Conservation (phyloP, 257 asterid genomes). For the Coffea canephora region DNA sequence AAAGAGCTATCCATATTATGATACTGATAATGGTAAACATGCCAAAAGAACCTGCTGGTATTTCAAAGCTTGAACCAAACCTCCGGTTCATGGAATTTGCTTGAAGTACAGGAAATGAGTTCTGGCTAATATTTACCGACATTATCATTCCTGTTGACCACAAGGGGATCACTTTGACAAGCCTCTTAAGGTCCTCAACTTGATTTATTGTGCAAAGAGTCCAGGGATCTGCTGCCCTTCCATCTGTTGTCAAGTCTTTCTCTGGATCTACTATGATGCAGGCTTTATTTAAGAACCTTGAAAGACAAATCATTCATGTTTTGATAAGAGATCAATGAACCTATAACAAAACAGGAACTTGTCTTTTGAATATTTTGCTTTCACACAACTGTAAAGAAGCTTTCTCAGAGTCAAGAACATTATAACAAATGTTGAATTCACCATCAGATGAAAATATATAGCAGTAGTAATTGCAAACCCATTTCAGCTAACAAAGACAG, state of each 20-base stretch:
- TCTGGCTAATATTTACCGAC: constrained; percentile 42
- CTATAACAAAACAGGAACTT: not conserved
- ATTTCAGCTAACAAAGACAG: not conserved
- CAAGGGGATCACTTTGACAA: constrained; percentile 54
- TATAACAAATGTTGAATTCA: not conserved
- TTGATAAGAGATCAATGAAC: not conserved
- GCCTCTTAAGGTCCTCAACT: constrained; percentile 69
- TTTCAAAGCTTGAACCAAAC: constrained; percentile 40
- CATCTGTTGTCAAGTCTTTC: constrained; percentile 38
- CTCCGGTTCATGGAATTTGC: constrained; percentile 59
- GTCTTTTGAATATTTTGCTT: not conserved
- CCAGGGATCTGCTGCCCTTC: constrained; percentile 48
- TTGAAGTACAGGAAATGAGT: constrained; percentile 58
- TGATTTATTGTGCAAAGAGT: constrained; percentile 65
- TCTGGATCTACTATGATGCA: constrained; percentile 50
- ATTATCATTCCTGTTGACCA: constrained; percentile 69
- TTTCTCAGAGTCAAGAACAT: not conserved
- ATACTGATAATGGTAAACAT: constrained; percentile 37
- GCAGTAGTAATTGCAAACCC: not conserved
- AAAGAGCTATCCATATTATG: constrained; percentile 49
- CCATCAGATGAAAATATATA: not conserved
- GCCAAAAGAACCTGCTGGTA: constrained; percentile 74
- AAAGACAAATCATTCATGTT: not conserved
- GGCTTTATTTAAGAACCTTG: constrained; percentile 71
- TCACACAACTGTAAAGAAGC: not conserved